Conservation (phyloP, 345 rosid species). For the Eucalyptus tenuipes region DNA sequence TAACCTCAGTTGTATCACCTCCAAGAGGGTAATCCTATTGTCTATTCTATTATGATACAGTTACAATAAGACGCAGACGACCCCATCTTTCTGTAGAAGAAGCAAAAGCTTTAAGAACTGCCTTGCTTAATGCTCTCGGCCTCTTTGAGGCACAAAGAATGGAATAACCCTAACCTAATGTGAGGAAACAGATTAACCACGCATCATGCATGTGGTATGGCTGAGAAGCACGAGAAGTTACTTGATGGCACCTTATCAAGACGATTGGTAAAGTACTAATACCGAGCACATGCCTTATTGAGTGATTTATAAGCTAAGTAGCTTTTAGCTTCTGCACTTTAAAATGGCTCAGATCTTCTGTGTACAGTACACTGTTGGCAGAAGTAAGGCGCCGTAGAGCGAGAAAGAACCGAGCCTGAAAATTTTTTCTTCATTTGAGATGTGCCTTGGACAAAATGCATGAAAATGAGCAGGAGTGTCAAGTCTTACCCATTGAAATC, state of each 20-base stretch:
- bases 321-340: constrained; percentile 28
- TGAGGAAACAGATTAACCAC: neutral
- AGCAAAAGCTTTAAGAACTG: neutral
- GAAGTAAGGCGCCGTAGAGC: constrained; percentile 52
- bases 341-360: constrained; percentile 23
- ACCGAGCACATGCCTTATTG: neutral
- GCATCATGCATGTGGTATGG: neutral
- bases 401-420: constrained; percentile 52
- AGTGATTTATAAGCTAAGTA: constrained; percentile 6
- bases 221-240: neutral
- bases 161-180: neutral
- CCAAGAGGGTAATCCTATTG: neutral
- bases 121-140: neutral
- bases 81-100: neutral
- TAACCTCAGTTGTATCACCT: neutral
- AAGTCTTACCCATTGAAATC: constrained; percentile 67
- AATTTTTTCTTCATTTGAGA: neutral
- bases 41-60: neutral
- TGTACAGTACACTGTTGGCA: constrained; percentile 33
- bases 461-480: neutral
- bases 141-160: neutral
- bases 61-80: neutral
- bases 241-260: neutral
- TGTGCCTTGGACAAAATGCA: neutral
- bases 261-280: neutral